These are phyloP conservation scores for Ceratocystis alfenasii DNA, from an alignment of 2,329 filamentous ascomycete genomes.

Conservation along the genomic window DNA sequence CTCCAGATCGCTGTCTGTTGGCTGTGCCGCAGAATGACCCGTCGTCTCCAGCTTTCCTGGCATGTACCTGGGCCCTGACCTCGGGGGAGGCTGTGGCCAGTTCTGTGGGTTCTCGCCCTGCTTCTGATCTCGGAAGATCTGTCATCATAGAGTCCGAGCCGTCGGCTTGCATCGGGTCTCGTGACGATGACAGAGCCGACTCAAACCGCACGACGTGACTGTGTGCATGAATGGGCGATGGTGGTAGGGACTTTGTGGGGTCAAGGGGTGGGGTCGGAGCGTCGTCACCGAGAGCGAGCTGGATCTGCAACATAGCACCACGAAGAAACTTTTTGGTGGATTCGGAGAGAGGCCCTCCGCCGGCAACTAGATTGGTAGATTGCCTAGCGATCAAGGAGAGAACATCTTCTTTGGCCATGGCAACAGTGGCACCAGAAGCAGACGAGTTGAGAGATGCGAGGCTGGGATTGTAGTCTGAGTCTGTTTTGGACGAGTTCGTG, in stretches of 20 bases:
- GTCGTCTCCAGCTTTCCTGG: background rate
- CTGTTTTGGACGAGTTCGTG: constrained; percentile 19
- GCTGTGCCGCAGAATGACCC: background rate
- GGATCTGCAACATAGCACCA: constrained; percentile 25
- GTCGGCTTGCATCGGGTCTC: background rate
- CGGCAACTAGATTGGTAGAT: constrained; percentile 34
- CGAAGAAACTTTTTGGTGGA: constrained; percentile 37
- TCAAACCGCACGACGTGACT: background rate
- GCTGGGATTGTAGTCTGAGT: constrained; percentile 13
- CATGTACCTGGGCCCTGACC: background rate
- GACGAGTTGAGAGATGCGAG: background rate
- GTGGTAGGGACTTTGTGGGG: constrained; percentile 10
- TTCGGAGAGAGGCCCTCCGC: constrained; percentile 30
- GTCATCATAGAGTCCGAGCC: constrained; percentile 12
- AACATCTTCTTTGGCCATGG: constrained; percentile 27
- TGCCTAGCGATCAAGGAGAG: constrained; percentile 40
- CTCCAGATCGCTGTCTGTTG: background rate
- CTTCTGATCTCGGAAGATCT: constrained; percentile 16
- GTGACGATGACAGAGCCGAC: background rate
- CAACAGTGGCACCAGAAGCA: background rate
- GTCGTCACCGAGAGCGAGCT: constrained; percentile 17
- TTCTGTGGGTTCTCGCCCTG: background rate
- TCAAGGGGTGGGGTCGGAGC: constrained; percentile 18
- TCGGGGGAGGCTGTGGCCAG: constrained; percentile 14
- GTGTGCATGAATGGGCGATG: constrained; percentile 11